Conservation (phyloP, 495 filamentous ascomycete genomes). For the Chaetomidium leptoderma region DNA sequence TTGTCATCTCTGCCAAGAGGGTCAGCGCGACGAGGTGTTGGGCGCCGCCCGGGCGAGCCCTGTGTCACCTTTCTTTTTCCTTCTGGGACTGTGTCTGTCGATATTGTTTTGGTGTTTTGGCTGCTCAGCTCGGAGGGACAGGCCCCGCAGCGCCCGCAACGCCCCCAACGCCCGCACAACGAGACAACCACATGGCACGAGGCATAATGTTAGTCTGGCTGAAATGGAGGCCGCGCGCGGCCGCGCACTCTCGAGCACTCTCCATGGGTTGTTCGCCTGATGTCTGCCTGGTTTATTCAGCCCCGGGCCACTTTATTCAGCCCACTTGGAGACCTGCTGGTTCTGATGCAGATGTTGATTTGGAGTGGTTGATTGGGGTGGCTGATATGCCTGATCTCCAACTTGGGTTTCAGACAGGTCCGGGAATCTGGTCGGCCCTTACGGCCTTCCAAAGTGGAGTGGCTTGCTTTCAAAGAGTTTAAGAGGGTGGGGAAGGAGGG, state of each 20-base stretch:
- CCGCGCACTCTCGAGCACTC: background rate
- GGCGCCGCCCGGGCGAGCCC: background rate
- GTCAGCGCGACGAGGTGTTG: background rate
- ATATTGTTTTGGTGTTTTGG: background rate
- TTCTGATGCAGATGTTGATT: background rate
- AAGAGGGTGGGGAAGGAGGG: background rate
- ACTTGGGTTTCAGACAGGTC: background rate
- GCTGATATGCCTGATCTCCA: background rate
- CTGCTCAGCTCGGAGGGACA: background rate
- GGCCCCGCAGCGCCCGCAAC: background rate
- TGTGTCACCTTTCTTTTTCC: too few relatives aligned
- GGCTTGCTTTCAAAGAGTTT: conserved; percentile 4
- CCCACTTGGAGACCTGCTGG: background rate
- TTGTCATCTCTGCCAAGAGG: background rate
- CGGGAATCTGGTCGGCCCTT: background rate
- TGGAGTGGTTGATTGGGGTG: background rate
- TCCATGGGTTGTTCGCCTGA: background rate
- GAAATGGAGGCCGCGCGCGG: background rate
- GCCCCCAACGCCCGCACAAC: too few relatives aligned
- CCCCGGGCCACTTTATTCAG: too few relatives aligned
- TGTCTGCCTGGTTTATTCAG: conserved; percentile 1
- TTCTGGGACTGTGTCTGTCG: too few relatives aligned
- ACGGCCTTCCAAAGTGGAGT: background rate
- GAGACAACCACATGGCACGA: too few relatives aligned
- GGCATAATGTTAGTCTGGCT: conserved; percentile 5